Conservation (phyloP, 2,329 filamentous ascomycete genomes). For the Davidsoniella eucalypti region DNA sequence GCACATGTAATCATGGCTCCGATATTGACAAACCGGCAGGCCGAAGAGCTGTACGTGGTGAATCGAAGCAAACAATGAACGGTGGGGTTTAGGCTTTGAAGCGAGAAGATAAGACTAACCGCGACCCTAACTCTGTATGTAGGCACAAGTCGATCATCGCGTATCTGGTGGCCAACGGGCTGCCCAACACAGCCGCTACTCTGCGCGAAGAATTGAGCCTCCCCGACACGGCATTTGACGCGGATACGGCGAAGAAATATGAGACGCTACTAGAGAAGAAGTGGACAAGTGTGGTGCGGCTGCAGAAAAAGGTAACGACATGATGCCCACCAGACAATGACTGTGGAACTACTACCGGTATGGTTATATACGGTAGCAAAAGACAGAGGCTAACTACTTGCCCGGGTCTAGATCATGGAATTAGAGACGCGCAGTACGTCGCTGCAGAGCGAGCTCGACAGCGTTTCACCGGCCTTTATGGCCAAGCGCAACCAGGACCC, state of each 20-base stretch:
- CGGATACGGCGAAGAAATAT: conserved; percentile 79
- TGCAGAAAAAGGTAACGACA: conserved; percentile 73
- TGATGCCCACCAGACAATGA: not conserved
- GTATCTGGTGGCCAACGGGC: conserved; percentile 61
- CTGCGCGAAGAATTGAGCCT: conserved; percentile 65
- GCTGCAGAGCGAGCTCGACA: conserved; percentile 72
- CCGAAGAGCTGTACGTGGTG: conserved; percentile 64
- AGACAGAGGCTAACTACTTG: not conserved
- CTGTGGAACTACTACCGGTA: not conserved
- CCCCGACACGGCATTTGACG: conserved; percentile 53
- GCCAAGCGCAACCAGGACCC: conserved; percentile 73
- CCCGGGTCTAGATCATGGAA: conserved; percentile 63
- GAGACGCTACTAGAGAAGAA: conserved; percentile 92
- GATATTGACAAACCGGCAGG: conserved; percentile 62
- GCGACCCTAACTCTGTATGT: conserved; percentile 14
- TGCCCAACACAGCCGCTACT: conserved; percentile 51
- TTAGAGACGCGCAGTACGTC: conserved; percentile 58
- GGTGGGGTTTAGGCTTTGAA: conserved; percentile 5
- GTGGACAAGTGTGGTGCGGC: conserved; percentile 86
- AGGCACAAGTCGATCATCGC: conserved; percentile 91
- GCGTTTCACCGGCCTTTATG: conserved; percentile 58
- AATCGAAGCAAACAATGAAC: no score
- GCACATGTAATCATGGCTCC: conserved; percentile 41
- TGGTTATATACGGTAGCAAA: no score
- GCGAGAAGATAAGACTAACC: conserved; percentile 14